Evolutionary conservation across 2,329 filamentous ascomycete genomes (phyloP), one percentile per base, ranked within the genome.

Genomic region (Cadophora luteo-olivacea): DNA sequence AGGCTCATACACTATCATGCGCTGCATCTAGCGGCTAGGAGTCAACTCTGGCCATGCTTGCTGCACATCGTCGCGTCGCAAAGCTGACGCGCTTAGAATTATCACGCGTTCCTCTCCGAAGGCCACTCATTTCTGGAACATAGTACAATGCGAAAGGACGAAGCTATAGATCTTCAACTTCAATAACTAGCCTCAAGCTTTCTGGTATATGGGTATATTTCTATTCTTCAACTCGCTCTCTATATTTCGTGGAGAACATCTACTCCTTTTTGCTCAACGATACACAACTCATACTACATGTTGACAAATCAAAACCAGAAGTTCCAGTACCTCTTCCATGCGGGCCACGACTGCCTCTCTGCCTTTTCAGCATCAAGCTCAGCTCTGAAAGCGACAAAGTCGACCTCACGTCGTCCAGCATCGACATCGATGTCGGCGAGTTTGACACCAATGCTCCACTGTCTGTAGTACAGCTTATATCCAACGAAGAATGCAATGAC

Each of bases 391-490:
- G 74, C 71, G 24, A 70, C 72, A n/a, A 77, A 55, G 61, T 78
- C 76, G 11, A 76, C 11, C 41, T 78, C 77, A 11, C 77, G 72
- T 57, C 77, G 65, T 3, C 77, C 77, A 38, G 75, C 76, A 66
- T 78, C 77, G 41, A 78, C 67, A 58, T 76, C 65, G 58, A 78
- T 76, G 3, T 71, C 70, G 7, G n/a, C 11, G 3, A 77, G 66
- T 19, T 75, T 67, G 11, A 78, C 74, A 58, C 77, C 76, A 22
- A 76, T 6, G 3, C 32, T 69, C 72, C 75, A 75, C 33, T 76
- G 60, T n/a, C 61, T 68, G 32, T 79, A 77, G 55, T 77, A 86
- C 54, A 91, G 1, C 80, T 93, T 93, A 82, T 91, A 93, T 14
- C 81, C 83, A 7, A 93, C 61, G 76, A 91, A 92, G 72, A 88